These are phyloP conservation scores for Wickerhamomyces pijperi DNA, from an alignment of 805 yeast genomes.

Conservation along the genomic window DNA sequence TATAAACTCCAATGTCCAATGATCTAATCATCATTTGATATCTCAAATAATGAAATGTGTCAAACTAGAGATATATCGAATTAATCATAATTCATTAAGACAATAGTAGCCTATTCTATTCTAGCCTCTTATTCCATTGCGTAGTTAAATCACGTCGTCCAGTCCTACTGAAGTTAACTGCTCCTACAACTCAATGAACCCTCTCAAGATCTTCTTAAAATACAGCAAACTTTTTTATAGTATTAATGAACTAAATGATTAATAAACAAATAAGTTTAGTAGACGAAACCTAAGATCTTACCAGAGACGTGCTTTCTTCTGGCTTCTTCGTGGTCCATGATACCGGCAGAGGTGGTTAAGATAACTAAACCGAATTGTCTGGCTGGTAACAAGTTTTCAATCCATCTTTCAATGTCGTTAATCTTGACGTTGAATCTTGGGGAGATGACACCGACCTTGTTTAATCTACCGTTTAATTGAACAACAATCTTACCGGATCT, in stretches of 20 bases:
- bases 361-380: slow-evolving; percentile 98
- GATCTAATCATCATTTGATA: no score
- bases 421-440: slow-evolving; percentile 98
- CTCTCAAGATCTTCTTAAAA: no score
- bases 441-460: slow-evolving; percentile 98
- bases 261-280: slow-evolving; percentile 32
- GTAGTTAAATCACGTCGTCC: no score
- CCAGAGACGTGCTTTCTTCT: slow-evolving; percentile 99
- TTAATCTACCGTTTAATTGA: slow-evolving; percentile 94
- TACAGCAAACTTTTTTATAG: slow-evolving; percentile 8
- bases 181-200: no score
- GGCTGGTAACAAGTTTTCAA: slow-evolving; percentile 95
- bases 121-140: no score
- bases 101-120: no score
- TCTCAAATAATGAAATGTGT: no score
- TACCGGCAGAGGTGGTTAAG: slow-evolving; percentile 98
- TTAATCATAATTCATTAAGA: no score
- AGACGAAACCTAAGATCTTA: slow-evolving; percentile 95
- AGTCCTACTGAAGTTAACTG: no score
- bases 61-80: no score
- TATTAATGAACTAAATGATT: slow-evolving; percentile 1
- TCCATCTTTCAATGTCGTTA: slow-evolving; percentile 95
- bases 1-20: no score
- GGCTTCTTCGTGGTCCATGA: slow-evolving; percentile 99
- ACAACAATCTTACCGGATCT: slow-evolving; percentile 97